Conservation (phyloP, 129 eudicot genomes). For the Saposhnikovia divaricata region DNA sequence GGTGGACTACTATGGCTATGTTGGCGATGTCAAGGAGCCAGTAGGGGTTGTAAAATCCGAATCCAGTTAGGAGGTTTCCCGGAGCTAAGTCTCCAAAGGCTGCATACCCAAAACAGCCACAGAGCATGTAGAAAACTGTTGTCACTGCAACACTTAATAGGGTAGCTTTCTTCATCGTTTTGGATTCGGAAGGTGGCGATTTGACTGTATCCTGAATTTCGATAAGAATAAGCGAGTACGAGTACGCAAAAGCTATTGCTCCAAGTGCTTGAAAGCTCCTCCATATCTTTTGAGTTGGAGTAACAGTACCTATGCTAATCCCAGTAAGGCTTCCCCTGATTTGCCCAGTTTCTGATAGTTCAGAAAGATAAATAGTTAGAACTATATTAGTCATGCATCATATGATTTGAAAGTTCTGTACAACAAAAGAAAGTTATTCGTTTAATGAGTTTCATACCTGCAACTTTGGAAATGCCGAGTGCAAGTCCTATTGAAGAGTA, state of each 20-base stretch:
- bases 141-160: conserved; percentile 43
- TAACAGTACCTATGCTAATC: conserved; percentile 46
- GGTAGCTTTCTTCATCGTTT: conserved; percentile 55
- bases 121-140: conserved; percentile 53
- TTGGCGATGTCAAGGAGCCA: conserved; percentile 72
- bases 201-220: conserved; percentile 62
- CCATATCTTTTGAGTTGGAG: conserved; percentile 47
- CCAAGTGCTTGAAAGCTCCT: conserved; percentile 67
- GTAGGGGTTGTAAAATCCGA: conserved; percentile 50
- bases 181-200: conserved; percentile 47
- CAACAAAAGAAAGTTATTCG: too few species aligned
- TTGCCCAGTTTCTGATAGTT: conserved; percentile 29
- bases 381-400: background rate
- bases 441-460: conserved; percentile 14
- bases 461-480: conserved; percentile 52
- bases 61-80: conserved; percentile 67
- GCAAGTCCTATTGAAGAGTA: conserved; percentile 56
- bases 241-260: conserved; percentile 54
- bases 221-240: conserved; percentile 48
- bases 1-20: conserved; percentile 57
- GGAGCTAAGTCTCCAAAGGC: conserved; percentile 67
- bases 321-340: conserved; percentile 55
- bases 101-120: conserved; percentile 64
- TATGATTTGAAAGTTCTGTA: background rate
- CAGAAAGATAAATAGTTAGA: background rate